Conservation (phyloP, 768 basidiomycete genomes). For the Boletus tomentosulus region DNA sequence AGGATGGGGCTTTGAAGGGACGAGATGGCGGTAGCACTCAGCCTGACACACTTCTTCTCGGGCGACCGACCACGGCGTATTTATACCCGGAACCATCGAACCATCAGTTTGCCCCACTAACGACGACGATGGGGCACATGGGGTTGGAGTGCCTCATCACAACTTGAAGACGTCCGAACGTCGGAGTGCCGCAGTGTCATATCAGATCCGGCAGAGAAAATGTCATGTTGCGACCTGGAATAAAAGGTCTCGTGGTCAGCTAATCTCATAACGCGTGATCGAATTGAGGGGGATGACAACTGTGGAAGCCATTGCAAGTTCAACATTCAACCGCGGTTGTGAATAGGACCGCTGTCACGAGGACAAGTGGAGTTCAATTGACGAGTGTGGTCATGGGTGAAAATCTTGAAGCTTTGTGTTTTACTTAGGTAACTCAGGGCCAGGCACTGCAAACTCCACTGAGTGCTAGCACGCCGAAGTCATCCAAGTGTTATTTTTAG, state of each 20-base stretch:
- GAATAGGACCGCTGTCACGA: not conserved
- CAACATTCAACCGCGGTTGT: not conserved
- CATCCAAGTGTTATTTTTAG: no score
- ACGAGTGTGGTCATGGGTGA: no score
- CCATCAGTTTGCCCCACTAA: not conserved
- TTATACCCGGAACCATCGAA: not conserved
- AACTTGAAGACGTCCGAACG: not conserved
- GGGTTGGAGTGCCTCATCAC: not conserved
- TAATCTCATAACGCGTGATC: not conserved
- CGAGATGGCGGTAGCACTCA: slow-evolving; percentile 7
- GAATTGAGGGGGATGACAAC: not conserved
- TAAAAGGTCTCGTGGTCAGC: not conserved
- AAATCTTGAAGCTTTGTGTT: no score
- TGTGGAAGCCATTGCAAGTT: not conserved
- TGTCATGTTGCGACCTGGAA: not conserved
- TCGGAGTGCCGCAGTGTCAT: not conserved
- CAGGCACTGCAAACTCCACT: no score
- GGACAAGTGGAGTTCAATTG: no score
- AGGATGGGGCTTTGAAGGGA: slow-evolving; percentile 13
- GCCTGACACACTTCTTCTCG: slow-evolving; percentile 14
- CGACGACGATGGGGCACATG: not conserved
- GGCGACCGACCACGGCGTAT: not conserved
- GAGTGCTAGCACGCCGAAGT: no score
- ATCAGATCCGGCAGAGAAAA: not conserved
- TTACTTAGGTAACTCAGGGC: no score